These are phyloP conservation scores for Aspergillus luchuensis DNA, from an alignment of 2,329 filamentous ascomycete species.

Conservation along the genomic window DNA sequence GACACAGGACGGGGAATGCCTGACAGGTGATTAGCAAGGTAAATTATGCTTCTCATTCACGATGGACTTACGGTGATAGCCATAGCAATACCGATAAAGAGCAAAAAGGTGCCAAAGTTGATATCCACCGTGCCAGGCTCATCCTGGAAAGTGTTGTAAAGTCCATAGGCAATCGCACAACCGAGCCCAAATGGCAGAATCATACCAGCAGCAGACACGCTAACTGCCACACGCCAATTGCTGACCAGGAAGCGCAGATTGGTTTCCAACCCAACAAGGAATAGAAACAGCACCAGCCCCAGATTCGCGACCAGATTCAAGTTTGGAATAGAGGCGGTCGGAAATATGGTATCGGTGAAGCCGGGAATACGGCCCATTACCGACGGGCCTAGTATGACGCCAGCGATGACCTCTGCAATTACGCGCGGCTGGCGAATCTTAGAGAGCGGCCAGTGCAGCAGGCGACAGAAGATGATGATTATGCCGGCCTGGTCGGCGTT, in stretches of 20 bases:
- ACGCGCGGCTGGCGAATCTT: slow-evolving; percentile 78
- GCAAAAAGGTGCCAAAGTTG: slow-evolving; percentile 63
- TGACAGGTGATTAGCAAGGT: slow-evolving; percentile 24
- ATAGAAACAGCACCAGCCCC: slow-evolving; percentile 80
- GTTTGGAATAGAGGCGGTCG: slow-evolving; percentile 70
- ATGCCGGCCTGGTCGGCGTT: slow-evolving; percentile 59
- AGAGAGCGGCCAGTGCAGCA: slow-evolving; percentile 75
- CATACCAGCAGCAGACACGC: slow-evolving; percentile 79
- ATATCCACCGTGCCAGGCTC: slow-evolving; percentile 61
- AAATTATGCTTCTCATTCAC: no score
- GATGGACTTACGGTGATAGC: slow-evolving; percentile 70
- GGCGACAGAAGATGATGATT: slow-evolving; percentile 73
- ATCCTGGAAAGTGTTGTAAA: slow-evolving; percentile 71
- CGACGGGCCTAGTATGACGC: slow-evolving; percentile 81
- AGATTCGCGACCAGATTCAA: slow-evolving; percentile 79
- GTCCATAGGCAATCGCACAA: slow-evolving; percentile 75
- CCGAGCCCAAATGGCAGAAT: slow-evolving; percentile 79
- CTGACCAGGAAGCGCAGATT: slow-evolving; percentile 74
- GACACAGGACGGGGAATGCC: slow-evolving; percentile 85
- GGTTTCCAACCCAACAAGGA: slow-evolving; percentile 84
- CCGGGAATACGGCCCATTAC: slow-evolving; percentile 84
- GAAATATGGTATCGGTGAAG: slow-evolving; percentile 77
- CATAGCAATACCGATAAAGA: slow-evolving; percentile 91
- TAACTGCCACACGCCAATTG: slow-evolving; percentile 79
- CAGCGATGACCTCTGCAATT: slow-evolving; percentile 83